These are phyloP conservation scores for Aspergillus fumigatiaffinis DNA, from an alignment of 2,329 filamentous ascomycete species.

Conservation along the genomic window DNA sequence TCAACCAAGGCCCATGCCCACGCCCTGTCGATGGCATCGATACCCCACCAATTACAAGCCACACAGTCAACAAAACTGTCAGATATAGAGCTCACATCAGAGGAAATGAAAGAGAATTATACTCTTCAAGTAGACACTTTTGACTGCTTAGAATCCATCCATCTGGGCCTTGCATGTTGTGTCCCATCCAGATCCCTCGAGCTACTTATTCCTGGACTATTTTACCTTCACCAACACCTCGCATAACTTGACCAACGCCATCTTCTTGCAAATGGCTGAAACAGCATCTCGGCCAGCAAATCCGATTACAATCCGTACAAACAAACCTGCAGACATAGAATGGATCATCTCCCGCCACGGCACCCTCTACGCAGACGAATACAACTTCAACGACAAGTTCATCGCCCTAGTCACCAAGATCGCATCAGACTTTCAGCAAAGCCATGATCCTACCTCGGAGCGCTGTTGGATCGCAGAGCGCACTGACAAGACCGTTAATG, in stretches of 20 bases:
- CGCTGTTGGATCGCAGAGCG: slow-evolving; percentile 25
- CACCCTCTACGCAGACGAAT: slow-evolving; percentile 18
- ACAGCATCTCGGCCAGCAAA: background rate
- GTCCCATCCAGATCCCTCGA: background rate
- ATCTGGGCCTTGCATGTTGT: background rate
- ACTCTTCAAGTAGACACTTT: background rate
- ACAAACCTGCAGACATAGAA: slow-evolving; percentile 20
- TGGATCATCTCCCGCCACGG: slow-evolving; percentile 23
- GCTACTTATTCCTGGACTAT: background rate
- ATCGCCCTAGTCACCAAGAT: slow-evolving; percentile 16
- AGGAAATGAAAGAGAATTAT: background rate
- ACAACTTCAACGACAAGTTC: slow-evolving; percentile 19
- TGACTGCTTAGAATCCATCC: background rate
- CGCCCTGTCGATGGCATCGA: background rate
- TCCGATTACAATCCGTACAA: slow-evolving; percentile 12
- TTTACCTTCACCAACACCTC: background rate
- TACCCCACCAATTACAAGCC: background rate
- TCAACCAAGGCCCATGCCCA: background rate
- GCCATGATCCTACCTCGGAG: slow-evolving; percentile 17
- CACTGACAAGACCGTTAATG: background rate
- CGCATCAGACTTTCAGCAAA: slow-evolving; percentile 18
- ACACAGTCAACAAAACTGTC: background rate
- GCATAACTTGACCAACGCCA: background rate
- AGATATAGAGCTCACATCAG: background rate
- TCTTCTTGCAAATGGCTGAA: background rate